A percentile compares a stretch with the other conserved stretches of the same genome.
These are phyloP conservation scores for Silene uniflora DNA, from an alignment of 148 eudicot genomes.

Conservation along the genomic window DNA sequence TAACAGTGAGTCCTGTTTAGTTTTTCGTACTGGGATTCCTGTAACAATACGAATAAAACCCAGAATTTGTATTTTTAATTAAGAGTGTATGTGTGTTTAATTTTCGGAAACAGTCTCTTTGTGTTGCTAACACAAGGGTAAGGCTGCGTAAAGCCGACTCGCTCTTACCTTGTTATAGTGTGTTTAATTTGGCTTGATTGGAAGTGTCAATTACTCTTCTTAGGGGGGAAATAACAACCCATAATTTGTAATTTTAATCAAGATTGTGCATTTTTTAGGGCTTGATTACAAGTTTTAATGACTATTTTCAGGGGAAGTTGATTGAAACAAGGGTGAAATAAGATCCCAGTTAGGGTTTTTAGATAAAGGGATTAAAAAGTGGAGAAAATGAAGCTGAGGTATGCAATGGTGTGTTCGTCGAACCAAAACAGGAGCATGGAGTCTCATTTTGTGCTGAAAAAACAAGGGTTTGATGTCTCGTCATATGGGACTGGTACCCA, in stretches of 20 bases:
- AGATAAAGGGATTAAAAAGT: background rate
- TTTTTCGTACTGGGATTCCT: no score
- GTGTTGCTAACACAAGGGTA: no score
- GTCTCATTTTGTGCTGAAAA: slow-evolving; percentile 66
- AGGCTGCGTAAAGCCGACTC: no score
- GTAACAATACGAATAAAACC: no score
- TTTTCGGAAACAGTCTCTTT: no score
- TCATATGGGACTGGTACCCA: slow-evolving; percentile 90
- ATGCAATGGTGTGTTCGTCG: slow-evolving; percentile 97
- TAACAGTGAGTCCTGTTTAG: background rate
- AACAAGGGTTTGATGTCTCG: slow-evolving; percentile 75
- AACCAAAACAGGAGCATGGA: slow-evolving; percentile 98
- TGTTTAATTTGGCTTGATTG: background rate
- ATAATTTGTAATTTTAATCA: background rate
- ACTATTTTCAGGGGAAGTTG: background rate
- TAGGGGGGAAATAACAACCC: background rate
- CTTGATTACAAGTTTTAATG: background rate
- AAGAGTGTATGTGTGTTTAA: background rate
- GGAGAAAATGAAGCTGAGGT: slow-evolving; percentile 43
- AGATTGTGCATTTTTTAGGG: background rate
- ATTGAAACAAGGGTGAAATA: background rate
- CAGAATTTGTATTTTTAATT: background rate
- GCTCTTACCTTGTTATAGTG: no score
- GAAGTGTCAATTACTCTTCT: slow-evolving; percentile 1
- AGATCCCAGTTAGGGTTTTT: background rate